Conservation (phyloP, 2,329 filamentous ascomycete genomes). For the Alternaria hordeiaustralica region DNA sequence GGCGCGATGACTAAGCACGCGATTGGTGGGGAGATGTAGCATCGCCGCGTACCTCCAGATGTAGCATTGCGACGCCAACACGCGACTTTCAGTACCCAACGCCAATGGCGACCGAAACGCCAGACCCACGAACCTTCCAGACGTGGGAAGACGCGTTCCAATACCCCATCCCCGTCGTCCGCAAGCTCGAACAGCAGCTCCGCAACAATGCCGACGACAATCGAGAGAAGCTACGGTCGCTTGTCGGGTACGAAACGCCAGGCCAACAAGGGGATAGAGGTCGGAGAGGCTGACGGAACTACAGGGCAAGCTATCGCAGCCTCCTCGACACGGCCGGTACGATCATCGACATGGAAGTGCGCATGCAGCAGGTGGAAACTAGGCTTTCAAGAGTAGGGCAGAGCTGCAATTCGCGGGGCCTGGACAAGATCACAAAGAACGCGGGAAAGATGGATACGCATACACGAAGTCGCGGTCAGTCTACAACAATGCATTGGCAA, state of each 20-base stretch:
- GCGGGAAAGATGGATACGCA: slow-evolving; percentile 59
- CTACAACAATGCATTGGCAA: background rate
- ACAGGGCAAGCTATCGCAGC: slow-evolving; percentile 77
- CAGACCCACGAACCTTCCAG: slow-evolving; percentile 63
- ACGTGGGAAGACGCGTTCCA: slow-evolving; percentile 73
- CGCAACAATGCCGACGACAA: slow-evolving; percentile 68
- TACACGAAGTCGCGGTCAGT: slow-evolving; percentile 51
- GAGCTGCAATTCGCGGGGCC: slow-evolving; percentile 74
- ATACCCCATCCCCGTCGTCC: slow-evolving; percentile 67
- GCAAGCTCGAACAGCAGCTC: slow-evolving; percentile 69
- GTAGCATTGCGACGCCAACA: background rate
- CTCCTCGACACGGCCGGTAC: slow-evolving; percentile 89
- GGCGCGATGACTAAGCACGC: slow-evolving; percentile 20
- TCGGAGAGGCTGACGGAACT: slow-evolving; percentile 4
- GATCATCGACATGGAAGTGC: slow-evolving; percentile 86
- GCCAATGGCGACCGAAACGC: slow-evolving; percentile 61
- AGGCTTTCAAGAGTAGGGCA: slow-evolving; percentile 75
- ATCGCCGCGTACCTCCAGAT: slow-evolving; percentile 3
- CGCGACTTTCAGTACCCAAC: slow-evolving; percentile 2
- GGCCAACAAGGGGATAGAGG: background rate
- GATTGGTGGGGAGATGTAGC: slow-evolving; percentile 12
- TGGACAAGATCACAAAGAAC: slow-evolving; percentile 69
- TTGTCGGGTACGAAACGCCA: slow-evolving; percentile 63
- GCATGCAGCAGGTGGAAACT: slow-evolving; percentile 76
- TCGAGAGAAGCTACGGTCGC: slow-evolving; percentile 68